Conservation (phyloP, 495 filamentous ascomycete species). For the Usnea hakonensis region DNA sequence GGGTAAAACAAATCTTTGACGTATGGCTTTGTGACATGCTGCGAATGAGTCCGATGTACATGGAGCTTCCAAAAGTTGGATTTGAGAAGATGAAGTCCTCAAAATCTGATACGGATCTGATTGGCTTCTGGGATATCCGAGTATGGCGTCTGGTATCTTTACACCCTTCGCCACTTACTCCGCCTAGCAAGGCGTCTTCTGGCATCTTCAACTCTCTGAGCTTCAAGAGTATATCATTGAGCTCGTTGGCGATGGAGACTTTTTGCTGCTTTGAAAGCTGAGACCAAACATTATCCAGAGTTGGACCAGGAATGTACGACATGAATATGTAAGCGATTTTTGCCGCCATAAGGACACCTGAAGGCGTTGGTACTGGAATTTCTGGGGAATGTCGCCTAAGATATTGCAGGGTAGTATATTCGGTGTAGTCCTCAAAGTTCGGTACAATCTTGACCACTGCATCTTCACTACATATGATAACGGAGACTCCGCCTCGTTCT, state of each 20-base stretch:
- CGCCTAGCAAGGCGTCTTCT: slow-evolving; percentile 23
- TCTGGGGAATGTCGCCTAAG: slow-evolving; percentile 27
- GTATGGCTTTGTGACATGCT: slow-evolving; percentile 18
- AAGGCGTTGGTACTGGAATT: not conserved
- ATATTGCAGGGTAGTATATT: slow-evolving; percentile 33
- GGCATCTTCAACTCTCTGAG: slow-evolving; percentile 27
- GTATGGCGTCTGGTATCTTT: slow-evolving; percentile 24
- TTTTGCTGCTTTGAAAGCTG: not conserved
- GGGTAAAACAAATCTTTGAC: slow-evolving; percentile 33
- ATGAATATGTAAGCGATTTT: not conserved
- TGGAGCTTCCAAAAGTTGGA: slow-evolving; percentile 23
- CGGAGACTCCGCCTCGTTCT: not conserved
- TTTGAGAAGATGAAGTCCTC: slow-evolving; percentile 33
- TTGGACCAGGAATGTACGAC: not conserved
- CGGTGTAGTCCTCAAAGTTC: slow-evolving; percentile 26
- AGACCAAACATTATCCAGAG: not conserved
- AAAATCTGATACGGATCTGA: slow-evolving; percentile 26
- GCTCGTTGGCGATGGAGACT: slow-evolving; percentile 28
- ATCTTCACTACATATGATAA: slow-evolving; percentile 23
- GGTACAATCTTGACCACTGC: slow-evolving; percentile 29
- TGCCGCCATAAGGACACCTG: not conserved
- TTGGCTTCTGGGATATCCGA: slow-evolving; percentile 21
- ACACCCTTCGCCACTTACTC: slow-evolving; percentile 30
- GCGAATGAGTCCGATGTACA: slow-evolving; percentile 29
- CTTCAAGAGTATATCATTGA: slow-evolving; percentile 28